phyloP scores from a whole-genome alignment of 345 rosid species.

The Geranium brycei region DNA sequence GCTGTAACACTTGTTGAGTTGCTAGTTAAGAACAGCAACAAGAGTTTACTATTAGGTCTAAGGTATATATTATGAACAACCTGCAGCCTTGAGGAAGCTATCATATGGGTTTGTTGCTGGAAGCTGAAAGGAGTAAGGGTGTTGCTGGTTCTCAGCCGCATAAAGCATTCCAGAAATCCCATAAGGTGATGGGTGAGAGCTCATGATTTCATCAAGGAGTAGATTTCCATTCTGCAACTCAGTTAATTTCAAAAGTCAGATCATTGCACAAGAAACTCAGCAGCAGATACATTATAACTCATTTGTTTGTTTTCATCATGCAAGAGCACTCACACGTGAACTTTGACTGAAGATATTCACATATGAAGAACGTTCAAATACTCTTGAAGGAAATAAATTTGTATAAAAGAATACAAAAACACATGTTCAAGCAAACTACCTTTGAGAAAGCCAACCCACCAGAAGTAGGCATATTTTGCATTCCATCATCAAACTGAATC shows the following conservation, averaged over 20 bases:
- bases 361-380: no score
- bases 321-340: no score
- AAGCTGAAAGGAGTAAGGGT: slow-evolving; percentile 31
- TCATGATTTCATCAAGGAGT: slow-evolving; percentile 21
- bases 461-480: no score
- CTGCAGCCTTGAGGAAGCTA: slow-evolving; percentile 47
- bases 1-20: no score
- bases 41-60: not conserved
- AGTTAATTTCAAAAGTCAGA: slow-evolving; percentile 2
- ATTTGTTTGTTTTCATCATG: no score
- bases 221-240: slow-evolving; percentile 36
- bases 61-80: slow-evolving; percentile 21
- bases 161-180: slow-evolving; percentile 20
- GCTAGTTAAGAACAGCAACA: no score
- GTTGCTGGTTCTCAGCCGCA: slow-evolving; percentile 33
- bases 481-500: slow-evolving; percentile 8
- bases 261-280: not conserved
- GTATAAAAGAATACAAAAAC: not conserved
- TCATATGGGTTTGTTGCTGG: slow-evolving; percentile 54
- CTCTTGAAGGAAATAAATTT: not conserved
- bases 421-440: not conserved
- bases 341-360: no score
- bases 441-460: not conserved
- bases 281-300: no score
- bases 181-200: slow-evolving; percentile 11